These are phyloP conservation scores for Lasiodiplodia citricola DNA, from an alignment of 2,329 filamentous ascomycete species.

Conservation along the genomic window DNA sequence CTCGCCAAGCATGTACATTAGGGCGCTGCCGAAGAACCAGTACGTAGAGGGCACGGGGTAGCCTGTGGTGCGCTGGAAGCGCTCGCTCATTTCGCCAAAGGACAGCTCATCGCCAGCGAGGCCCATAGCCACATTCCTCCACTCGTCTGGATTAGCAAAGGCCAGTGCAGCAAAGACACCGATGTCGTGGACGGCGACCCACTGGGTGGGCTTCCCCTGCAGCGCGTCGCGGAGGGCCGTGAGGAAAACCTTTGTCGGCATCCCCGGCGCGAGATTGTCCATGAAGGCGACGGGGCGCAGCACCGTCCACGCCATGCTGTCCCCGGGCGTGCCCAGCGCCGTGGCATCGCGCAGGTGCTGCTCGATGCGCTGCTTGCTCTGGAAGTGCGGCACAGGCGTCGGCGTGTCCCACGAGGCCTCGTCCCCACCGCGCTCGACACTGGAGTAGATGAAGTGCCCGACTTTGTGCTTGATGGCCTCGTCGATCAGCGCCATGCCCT, in stretches of 20 bases:
- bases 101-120: constrained; percentile 61
- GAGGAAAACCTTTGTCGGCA: constrained; percentile 56
- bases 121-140: constrained; percentile 48
- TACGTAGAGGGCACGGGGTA: constrained; percentile 51
- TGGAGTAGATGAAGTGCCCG: constrained; percentile 67
- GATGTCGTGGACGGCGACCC: constrained; percentile 54
- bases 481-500: constrained; percentile 65
- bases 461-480: constrained; percentile 61
- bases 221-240: constrained; percentile 51
- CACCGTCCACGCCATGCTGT: constrained; percentile 64
- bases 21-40: constrained; percentile 44
- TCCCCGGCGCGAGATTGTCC: constrained; percentile 60
- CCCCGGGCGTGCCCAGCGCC: constrained; percentile 41
- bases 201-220: constrained; percentile 49
- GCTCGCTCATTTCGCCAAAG: constrained; percentile 50
- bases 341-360: constrained; percentile 60
- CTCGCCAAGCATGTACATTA: constrained; percentile 52
- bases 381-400: constrained; percentile 64
- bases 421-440: constrained; percentile 67
- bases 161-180: constrained; percentile 58
- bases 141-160: constrained; percentile 53
- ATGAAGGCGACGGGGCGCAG: constrained; percentile 68
- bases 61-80: constrained; percentile 55
- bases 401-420: constrained; percentile 54
- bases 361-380: constrained; percentile 66